Evolutionary conservation across 1,284 basidiomycete genomes (phyloP), one percentile per base, ranked within the genome.

Genomic region (Volvariella surrecta): DNA sequence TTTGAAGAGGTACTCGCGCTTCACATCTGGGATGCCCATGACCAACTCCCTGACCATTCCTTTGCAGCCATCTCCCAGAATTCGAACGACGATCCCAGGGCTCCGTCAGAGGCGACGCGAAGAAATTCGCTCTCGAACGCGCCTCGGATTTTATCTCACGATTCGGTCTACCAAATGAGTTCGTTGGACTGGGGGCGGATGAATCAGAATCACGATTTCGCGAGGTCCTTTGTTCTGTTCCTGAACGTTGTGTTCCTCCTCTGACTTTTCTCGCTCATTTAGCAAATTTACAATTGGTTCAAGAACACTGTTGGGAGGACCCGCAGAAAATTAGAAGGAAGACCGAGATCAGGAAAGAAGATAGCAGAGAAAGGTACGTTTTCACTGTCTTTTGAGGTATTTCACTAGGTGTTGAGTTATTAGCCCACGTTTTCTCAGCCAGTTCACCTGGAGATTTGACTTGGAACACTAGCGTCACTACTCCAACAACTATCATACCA

Each of bases 211-310:
- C 70, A 19, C 62, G 71, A 42, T 77, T 77, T 54, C 71, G 70
- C 49, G 76, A 79, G 69, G 74, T 73, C 48, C 32, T 45, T 53
- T 42, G 40, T 49, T 38, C 32, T 39, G 20, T 30, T 34, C 37
- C 28, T 45, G 31, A 24, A 18, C 38, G 4, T 21, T 32, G 28
- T n/a, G 21, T 42, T 40, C 32, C 30, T 39, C 42, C 42, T 40
- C 46, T 49, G 37, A 37, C 47, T 24, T 39, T 38, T 32, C 17
- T 39, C 22, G 43, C 15, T 32, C 43, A 24, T 37, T 42, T 50
- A 77, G 76, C 75, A 78, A 71, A 75, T 79, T 46, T 79, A 79
- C 60, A 79, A 79, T 49, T 79, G 76, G 76, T 79, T 76, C 60
- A 79, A 79, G 60, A 79, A 79, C 54, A 78, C 76, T 10, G 68